Conservation (phyloP, 257 asterid genomes). For the Solanum bukasovii region DNA sequence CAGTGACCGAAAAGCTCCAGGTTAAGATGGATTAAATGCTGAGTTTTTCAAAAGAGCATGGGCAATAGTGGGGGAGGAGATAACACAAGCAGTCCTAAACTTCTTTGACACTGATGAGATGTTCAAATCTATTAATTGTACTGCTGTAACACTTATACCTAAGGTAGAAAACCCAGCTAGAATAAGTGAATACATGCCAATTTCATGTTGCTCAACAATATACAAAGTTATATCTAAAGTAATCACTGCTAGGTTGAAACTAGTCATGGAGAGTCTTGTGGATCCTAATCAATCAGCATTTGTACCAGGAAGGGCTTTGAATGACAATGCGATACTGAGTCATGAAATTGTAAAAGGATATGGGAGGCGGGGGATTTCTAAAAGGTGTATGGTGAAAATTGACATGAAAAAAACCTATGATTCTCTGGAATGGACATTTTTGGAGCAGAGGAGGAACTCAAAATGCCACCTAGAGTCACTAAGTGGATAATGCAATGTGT, state of each 20-base stretch:
- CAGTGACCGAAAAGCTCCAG: neutral
- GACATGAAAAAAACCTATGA: too few species aligned
- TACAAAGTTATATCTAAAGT: neutral
- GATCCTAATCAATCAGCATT: neutral
- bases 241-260: neutral
- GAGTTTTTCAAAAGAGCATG: neutral
- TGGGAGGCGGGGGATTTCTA: too few species aligned
- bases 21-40: neutral
- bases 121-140: neutral
- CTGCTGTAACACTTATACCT: neutral
- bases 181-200: neutral
- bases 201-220: neutral
- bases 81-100: neutral
- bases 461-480: too few species aligned
- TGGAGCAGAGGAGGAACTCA: too few species aligned
- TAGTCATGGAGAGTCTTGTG: neutral
- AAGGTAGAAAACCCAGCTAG: neutral
- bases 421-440: too few species aligned
- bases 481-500: too few species aligned
- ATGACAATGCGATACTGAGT: neutral
- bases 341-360: too few species aligned
- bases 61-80: neutral
- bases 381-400: too few species aligned
- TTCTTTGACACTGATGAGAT: neutral
- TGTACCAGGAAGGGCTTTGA: neutral